phyloP scores from a whole-genome alignment of 257 asterid species.

The Nicotiana tomentosiformis region DNA sequence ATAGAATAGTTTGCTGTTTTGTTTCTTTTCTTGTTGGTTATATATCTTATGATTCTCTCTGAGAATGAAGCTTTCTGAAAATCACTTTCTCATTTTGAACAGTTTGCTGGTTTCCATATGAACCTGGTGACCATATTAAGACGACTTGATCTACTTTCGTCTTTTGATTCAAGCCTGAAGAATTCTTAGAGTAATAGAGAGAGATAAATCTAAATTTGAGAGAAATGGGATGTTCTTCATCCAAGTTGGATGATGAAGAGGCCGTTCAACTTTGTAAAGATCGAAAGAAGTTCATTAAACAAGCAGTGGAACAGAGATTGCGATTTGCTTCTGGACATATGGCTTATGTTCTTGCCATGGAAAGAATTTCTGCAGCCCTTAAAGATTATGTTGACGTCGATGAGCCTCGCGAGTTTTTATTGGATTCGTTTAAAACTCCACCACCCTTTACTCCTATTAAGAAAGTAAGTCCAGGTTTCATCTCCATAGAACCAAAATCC shows the following conservation, averaged over 20 bases:
- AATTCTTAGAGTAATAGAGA: constrained; percentile 23
- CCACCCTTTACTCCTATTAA: constrained; percentile 45
- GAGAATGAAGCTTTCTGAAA: constrained; percentile 5
- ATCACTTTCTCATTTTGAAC: constrained; percentile 3
- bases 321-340: constrained; percentile 76
- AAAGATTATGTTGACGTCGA: constrained; percentile 80
- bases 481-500: constrained; percentile 62
- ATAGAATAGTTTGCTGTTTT: not conserved
- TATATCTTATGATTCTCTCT: constrained; percentile 15
- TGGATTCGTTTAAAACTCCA: constrained; percentile 52
- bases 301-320: constrained; percentile 78
- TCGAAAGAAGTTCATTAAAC: constrained; percentile 75
- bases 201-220: constrained; percentile 4
- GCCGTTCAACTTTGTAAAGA: constrained; percentile 86
- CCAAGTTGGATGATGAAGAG: constrained; percentile 92
- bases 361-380: constrained; percentile 80
- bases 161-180: constrained; percentile 46
- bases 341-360: constrained; percentile 80
- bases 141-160: constrained; percentile 26
- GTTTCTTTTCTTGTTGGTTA: constrained; percentile 13
- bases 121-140: constrained; percentile 40
- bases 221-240: constrained; percentile 92
- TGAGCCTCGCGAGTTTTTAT: constrained; percentile 66
- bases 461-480: constrained; percentile 53
- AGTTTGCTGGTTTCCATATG: constrained; percentile 31